These are phyloP conservation scores for Neurospora intermedia DNA, from an alignment of 495 filamentous ascomycete species.

Conservation along the genomic window DNA sequence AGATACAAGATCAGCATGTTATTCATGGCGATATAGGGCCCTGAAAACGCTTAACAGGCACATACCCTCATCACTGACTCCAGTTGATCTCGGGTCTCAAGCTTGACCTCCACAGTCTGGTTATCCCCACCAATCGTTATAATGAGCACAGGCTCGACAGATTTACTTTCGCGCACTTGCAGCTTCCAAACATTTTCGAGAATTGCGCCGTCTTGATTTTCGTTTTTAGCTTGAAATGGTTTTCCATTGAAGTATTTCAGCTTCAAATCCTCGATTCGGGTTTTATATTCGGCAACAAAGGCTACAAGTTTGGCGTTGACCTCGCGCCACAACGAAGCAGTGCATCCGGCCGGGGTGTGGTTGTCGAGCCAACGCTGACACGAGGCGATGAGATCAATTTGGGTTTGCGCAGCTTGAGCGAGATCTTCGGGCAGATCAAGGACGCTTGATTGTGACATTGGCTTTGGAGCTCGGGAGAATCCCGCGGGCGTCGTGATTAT, in stretches of 20 bases:
- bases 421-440: background rate
- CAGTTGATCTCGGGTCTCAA: background rate
- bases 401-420: background rate
- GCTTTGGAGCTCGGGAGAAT: background rate
- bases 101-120: background rate
- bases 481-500: background rate
- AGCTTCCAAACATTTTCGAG: background rate
- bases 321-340: background rate
- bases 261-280: background rate
- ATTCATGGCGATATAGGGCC: background rate
- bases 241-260: background rate
- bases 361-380: slow-evolving; percentile 7
- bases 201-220: background rate
- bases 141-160: background rate
- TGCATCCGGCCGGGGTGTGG: background rate
- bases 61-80: background rate
- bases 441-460: background rate
- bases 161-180: background rate
- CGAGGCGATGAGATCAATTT: slow-evolving; percentile 4
- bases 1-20: background rate
- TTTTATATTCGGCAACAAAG: background rate
- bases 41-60: too few relatives aligned
- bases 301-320: background rate
- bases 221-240: background rate
- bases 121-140: background rate